Evolutionary conservation across 768 basidiomycete species (phyloP).

Genomic region (Tricholoma flavovirens): DNA sequence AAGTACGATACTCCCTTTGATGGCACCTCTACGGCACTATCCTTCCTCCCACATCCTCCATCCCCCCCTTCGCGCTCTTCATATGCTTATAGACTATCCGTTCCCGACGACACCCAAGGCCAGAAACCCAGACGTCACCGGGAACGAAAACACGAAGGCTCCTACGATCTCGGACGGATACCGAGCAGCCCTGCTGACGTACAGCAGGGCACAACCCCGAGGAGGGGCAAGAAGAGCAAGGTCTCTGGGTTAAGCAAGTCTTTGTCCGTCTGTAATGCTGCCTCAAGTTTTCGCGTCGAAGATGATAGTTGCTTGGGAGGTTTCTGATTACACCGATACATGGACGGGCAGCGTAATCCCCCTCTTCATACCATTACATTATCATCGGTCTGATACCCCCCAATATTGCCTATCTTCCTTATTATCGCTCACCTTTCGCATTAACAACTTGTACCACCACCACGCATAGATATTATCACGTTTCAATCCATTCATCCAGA

Average conservation of each 20-base stretch:
- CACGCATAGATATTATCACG: constrained; percentile 1
- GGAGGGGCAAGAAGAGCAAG: constrained; percentile 15
- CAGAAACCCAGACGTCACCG: constrained; percentile 21
- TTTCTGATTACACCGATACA: constrained; percentile 22
- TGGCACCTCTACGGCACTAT: constrained; percentile 20
- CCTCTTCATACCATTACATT: not conserved
- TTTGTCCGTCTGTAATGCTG: constrained; percentile 11
- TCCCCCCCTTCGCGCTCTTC: constrained; percentile 16
- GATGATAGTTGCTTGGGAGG: constrained; percentile 41
- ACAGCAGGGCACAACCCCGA: constrained; percentile 9
- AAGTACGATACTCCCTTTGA: constrained; percentile 4
- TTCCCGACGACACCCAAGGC: constrained; percentile 7
- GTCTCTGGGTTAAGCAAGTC: constrained; percentile 12
- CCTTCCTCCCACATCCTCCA: constrained; percentile 34
- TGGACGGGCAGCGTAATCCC: not conserved
- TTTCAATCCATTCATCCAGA: not conserved
- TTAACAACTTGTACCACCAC: not conserved
- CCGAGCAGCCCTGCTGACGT: constrained; percentile 16
- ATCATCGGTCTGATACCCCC: not conserved
- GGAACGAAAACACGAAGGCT: constrained; percentile 30
- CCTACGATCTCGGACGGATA: constrained; percentile 35
- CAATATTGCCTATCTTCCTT: not conserved
- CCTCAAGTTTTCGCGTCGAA: constrained; percentile 21
- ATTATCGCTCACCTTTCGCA: not conserved
- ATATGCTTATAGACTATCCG: constrained; percentile 9